Evolutionary conservation across 2,329 filamentous ascomycete species (phyloP), one percentile per base, ranked within the genome.

Genomic region (Onygenales sp.): DNA sequence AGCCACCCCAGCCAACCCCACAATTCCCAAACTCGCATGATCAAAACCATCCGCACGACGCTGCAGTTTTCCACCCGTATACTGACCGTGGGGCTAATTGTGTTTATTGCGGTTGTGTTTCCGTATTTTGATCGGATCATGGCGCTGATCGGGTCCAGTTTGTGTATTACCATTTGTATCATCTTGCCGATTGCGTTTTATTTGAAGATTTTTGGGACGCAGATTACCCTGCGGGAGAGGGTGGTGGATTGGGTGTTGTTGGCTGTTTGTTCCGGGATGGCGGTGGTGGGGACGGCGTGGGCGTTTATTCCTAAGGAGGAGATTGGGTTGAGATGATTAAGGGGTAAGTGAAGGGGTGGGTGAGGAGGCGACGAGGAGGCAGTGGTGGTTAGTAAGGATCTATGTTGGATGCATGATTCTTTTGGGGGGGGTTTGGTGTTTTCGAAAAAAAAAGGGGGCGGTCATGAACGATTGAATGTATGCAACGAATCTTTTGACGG

Each of bases 111-210:
- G 6, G 81, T 87, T 42, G 59, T 85, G 2, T 81, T 86, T 63
- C 90, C 91, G 0, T 81, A 83, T 0, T 95, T 95, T 64, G 90
- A 95, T 66, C 84, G 85, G 51, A 91, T 95, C 64, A 95, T 95
- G 84, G 87, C 87, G 3, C 84, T 95, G 57, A 84, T 97, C 73
- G 92, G 93, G 10, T 88, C 87, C 40, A 86, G 90, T 3, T 79
- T 95, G 13, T 96, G 92, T 72, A 95, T 95, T 62, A 88, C 88
- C 14, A 94, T 97, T 59, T 97, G 92, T 70, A 84, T 97, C 59
- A 90, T 95, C 69, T 76, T 98, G 49, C 93, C 92, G 0, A 74
- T 95, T 34, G 80, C 84, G 4, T 97, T 98, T 66, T 90, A 97
- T 65, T 73, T 97, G 53, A 95, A 91, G 71, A 82, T 97, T 1